Conservation (phyloP, 140 eudicot genomes). For the Senecio squalidus region DNA sequence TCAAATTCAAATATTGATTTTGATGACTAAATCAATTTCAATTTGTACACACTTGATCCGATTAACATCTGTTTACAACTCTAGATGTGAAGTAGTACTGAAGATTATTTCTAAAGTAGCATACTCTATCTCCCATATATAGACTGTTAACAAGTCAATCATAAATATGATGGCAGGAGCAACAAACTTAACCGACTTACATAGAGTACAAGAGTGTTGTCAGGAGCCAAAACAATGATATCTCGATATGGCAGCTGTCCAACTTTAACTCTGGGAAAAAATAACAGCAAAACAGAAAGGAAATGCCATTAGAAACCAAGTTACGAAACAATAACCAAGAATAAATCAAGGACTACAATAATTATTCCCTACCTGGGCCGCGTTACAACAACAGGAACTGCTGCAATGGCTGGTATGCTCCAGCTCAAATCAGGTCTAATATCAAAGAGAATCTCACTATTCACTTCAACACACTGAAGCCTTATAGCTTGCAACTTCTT, state of each 20-base stretch:
- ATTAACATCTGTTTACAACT: no score
- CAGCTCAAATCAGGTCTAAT: constrained; percentile 89
- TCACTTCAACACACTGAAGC: constrained; percentile 70
- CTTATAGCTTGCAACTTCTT: constrained; percentile 66
- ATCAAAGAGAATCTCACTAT: constrained; percentile 65
- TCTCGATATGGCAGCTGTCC: constrained; percentile 68
- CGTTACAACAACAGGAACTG: constrained; percentile 85
- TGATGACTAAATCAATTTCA: no score
- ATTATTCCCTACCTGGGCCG: constrained; percentile 64
- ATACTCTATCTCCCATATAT: no score
- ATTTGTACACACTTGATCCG: no score
- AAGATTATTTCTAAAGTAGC: no score
- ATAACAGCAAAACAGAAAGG: background rate
- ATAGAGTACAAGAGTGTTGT: constrained; percentile 71
- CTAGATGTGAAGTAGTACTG: no score
- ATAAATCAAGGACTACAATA: background rate
- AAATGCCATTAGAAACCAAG: constrained; percentile 5
- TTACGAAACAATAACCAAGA: background rate
- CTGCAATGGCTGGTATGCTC: constrained; percentile 90
- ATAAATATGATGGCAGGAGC: background rate
- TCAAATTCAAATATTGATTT: no score
- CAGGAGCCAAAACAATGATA: constrained; percentile 76
- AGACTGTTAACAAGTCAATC: constrained; percentile 9
- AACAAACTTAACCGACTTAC: constrained; percentile 46
- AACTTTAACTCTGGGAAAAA: constrained; percentile 58